phyloP scores from a whole-genome alignment of 1,284 basidiomycete genomes.

The Binderoboletus segoi region DNA sequence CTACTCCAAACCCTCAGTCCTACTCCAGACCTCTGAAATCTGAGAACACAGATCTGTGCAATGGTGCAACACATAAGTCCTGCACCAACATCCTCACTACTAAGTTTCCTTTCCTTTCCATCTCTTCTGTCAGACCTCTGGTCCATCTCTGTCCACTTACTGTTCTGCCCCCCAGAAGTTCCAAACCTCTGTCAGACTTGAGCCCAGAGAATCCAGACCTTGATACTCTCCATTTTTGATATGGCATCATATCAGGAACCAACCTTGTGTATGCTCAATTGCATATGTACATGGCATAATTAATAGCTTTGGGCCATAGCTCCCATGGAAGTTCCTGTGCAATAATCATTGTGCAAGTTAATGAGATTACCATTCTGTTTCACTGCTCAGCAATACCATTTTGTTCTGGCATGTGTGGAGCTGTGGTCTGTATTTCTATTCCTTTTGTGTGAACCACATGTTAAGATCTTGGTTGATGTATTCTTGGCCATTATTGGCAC shows the following conservation, averaged over 20 bases:
- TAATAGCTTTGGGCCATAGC: not conserved
- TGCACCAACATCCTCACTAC: too few species aligned
- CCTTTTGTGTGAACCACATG: not conserved
- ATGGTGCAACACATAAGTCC: too few species aligned
- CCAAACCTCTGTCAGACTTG: too few species aligned
- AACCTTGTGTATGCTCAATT: not conserved
- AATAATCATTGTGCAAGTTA: not conserved
- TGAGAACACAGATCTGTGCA: too few species aligned
- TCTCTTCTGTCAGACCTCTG: too few species aligned
- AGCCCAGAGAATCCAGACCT: too few species aligned
- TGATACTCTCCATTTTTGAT: not conserved
- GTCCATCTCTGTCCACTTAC: too few species aligned
- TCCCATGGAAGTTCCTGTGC: not conserved
- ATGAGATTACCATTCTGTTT: not conserved
- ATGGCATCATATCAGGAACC: not conserved
- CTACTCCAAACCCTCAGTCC: too few species aligned
- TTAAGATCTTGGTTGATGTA: not conserved
- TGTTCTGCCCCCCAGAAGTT: too few species aligned
- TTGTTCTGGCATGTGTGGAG: not conserved
- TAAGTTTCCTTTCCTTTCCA: too few species aligned
- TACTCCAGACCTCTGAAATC: too few species aligned
- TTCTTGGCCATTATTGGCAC: not conserved
- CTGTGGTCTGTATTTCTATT: not conserved
- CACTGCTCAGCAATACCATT: not conserved
- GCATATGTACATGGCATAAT: not conserved